phyloP scores from a whole-genome alignment of 495 filamentous ascomycete species.

The Neurospora sp. region DNA sequence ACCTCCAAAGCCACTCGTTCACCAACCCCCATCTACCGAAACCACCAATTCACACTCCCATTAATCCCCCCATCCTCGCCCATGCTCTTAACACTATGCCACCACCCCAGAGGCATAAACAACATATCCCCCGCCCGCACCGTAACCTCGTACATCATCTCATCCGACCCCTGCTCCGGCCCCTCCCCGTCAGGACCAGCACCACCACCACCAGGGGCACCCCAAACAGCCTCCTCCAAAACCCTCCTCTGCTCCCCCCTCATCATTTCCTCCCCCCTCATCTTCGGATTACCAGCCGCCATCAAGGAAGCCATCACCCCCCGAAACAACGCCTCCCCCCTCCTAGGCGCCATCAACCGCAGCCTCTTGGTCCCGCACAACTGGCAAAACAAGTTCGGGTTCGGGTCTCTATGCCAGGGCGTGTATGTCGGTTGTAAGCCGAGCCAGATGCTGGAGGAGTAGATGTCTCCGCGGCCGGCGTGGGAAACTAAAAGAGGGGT shows the following conservation, averaged over 20 bases:
- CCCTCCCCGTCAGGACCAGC: too few species aligned
- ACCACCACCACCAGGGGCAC: conserved; percentile 9
- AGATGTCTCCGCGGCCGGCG: conserved; percentile 64
- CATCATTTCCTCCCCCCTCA: conserved; percentile 93
- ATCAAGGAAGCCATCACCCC: conserved; percentile 41
- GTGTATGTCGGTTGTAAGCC: conserved; percentile 79
- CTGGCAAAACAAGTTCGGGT: conserved; percentile 88
- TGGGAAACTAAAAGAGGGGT: conserved; percentile 51
- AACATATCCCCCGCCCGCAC: conserved; percentile 60
- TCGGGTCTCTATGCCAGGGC: conserved; percentile 84
- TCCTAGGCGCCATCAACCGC: conserved; percentile 53
- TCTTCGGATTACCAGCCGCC: conserved; percentile 18
- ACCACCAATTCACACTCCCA: conserved; percentile 86
- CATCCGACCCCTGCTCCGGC: too few species aligned
- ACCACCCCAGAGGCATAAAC: conserved; percentile 90
- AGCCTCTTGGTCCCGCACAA: conserved; percentile 63
- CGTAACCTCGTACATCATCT: conserved; percentile 33
- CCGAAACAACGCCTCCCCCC: conserved; percentile 52
- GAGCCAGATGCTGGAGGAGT: conserved; percentile 80
- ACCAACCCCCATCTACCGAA: conserved; percentile 27
- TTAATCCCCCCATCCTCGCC: conserved; percentile 21
- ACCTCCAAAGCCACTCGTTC: neutral
- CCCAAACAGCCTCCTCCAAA: conserved; percentile 66
- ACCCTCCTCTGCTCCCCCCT: conserved; percentile 54
- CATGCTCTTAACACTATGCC: conserved; percentile 81